These are phyloP conservation scores for Curvularia hawaiiensis DNA, from an alignment of 2,329 filamentous ascomycete genomes.

Conservation along the genomic window DNA sequence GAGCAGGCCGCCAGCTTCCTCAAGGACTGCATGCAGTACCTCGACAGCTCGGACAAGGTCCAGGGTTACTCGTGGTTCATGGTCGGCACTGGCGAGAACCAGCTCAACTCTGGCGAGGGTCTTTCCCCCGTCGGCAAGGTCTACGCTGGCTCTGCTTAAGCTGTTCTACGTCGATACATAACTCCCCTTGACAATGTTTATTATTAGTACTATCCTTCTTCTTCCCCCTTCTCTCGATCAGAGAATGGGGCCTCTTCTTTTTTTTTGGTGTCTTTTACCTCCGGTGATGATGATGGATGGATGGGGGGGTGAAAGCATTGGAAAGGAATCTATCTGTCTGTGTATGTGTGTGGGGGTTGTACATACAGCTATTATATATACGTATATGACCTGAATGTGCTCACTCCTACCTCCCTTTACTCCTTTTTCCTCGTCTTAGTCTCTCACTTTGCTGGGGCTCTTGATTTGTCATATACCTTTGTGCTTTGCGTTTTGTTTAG, in stretches of 20 bases:
- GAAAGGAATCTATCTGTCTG: neutral
- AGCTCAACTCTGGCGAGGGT: conserved; percentile 34
- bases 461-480: neutral
- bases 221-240: no score
- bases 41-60: conserved; percentile 39
- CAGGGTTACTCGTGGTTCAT: conserved; percentile 48
- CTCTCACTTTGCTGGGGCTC: neutral
- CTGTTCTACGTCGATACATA: neutral
- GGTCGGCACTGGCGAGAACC: conserved; percentile 39
- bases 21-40: conserved; percentile 40
- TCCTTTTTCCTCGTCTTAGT: neutral
- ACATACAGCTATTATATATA: neutral
- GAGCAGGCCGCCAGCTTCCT: conserved; percentile 43
- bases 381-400: neutral
- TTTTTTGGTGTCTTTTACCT: neutral
- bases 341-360: conserved; percentile 16
- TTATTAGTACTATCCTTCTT: neutral
- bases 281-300: neutral
- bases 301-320: no score
- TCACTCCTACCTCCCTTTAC: neutral
- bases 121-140: conserved; percentile 33
- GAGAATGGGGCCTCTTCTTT: no score
- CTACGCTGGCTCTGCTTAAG: conserved; percentile 29
- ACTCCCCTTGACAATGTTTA: neutral
- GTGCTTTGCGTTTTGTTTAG: no score